Conservation (phyloP, 2,329 filamentous ascomycete genomes). For the Orbilia brochopaga region DNA sequence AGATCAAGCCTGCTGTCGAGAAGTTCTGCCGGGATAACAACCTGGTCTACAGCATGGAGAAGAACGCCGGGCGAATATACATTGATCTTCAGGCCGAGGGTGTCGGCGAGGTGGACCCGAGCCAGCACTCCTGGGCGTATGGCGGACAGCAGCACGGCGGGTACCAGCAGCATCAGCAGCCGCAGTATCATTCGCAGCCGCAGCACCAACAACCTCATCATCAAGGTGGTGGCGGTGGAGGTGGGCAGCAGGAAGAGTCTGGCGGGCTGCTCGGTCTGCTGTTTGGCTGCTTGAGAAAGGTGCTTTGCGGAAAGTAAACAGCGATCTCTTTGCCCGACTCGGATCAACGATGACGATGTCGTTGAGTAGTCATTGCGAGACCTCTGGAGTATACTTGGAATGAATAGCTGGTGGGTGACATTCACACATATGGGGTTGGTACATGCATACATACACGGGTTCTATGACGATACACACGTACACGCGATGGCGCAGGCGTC, state of each 20-base stretch:
- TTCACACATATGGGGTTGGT: conserved; percentile 13
- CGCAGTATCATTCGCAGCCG: conserved; percentile 60
- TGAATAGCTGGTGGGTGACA: not conserved
- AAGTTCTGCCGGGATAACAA: conserved; percentile 82
- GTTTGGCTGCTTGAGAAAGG: conserved; percentile 40
- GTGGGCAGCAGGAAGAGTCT: conserved; percentile 55
- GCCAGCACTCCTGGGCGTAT: conserved; percentile 56
- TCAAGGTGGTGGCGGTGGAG: conserved; percentile 62
- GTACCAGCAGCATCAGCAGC: conserved; percentile 59
- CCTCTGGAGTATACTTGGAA: too few relatives aligned
- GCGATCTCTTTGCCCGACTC: not conserved
- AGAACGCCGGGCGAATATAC: conserved; percentile 87
- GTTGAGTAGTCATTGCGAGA: too few relatives aligned
- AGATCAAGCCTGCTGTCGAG: conserved; percentile 94
- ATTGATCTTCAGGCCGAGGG: conserved; percentile 73
- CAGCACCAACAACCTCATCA: conserved; percentile 59
- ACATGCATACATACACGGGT: conserved; percentile 19
- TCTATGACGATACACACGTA: conserved; percentile 7
- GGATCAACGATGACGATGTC: not conserved
- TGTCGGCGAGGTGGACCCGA: conserved; percentile 58
- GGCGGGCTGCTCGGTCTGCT: conserved; percentile 28
- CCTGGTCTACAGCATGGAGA: conserved; percentile 81
- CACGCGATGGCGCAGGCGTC: conserved; percentile 29
- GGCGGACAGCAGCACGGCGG: conserved; percentile 57
- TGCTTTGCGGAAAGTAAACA: conserved; percentile 31